Percentiles rank a stretch among this genome's conserved stretches.
phyloP scores from a whole-genome alignment of 441 rosid genomes.

The Bruguiera hainesii region DNA sequence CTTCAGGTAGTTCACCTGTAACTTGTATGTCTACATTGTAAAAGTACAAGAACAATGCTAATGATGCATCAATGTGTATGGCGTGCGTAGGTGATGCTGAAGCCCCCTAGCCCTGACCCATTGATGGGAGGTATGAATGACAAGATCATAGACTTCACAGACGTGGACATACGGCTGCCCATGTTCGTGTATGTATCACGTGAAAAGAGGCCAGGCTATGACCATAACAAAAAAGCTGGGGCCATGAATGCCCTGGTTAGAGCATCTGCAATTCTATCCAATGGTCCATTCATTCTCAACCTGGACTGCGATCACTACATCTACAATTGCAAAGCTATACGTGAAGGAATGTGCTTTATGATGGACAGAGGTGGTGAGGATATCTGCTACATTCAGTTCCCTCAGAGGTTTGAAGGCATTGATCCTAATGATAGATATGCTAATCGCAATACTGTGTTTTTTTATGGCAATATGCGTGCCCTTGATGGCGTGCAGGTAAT shows the following conservation, averaged over 20 bases:
- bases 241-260: conserved; percentile 88
- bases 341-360: conserved; percentile 96
- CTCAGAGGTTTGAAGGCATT: conserved; percentile 90
- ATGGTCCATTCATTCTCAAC: conserved; percentile 87
- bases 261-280: conserved; percentile 75
- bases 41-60: background rate
- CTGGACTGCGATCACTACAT: conserved; percentile 90
- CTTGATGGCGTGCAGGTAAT: conserved; percentile 80
- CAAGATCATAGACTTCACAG: conserved; percentile 64
- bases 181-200: conserved; percentile 85
- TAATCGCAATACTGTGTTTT: conserved; percentile 81
- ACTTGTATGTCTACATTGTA: background rate
- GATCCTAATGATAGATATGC: conserved; percentile 93
- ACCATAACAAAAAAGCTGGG: conserved; percentile 92
- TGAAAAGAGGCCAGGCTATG: conserved; percentile 85
- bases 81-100: conserved; percentile 60
- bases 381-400: conserved; percentile 88
- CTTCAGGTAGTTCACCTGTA: conserved; percentile 37
- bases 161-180: conserved; percentile 71
- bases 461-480: conserved; percentile 89
- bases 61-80: background rate
- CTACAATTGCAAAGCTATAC: conserved; percentile 71
- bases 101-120: conserved; percentile 86
- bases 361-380: conserved; percentile 86
- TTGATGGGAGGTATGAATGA: conserved; percentile 50